Evolutionary conservation across 2,329 filamentous ascomycete genomes (phyloP), one percentile per base, ranked within the genome.

Genomic region (Botryotinia convoluta): DNA sequence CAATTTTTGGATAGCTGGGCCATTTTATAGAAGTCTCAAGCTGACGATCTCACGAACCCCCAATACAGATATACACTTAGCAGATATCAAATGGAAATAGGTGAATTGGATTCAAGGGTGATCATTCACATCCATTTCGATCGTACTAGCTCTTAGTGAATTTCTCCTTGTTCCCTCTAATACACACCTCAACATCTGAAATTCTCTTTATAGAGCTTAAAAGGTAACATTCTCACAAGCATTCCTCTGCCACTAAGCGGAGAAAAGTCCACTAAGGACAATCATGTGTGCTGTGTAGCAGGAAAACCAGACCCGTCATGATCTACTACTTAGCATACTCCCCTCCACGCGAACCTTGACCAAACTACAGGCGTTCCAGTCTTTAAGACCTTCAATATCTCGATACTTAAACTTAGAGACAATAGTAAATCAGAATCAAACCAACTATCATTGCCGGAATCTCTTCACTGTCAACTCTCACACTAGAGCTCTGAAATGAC

Each of bases 381-480:
- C 2, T 54, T n/a, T n/a, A 0, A 54, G 3, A 3, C 48, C 12
- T 54, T n/a, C 26, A 6, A 3, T 3, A n/a, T n/a, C 10, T 1
- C 1, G 10, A 54, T 2, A 14, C 3, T 54, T 12, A 57, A 57
- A 29, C 14, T 57, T 7, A 1, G 4, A 18, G 51, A 18, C 14
- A 16, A 8, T 5, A n/a, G n/a, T 2, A 16, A 16, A 29, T 14
- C 2, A 54, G 16, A 3, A 14, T 5, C 16, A 16, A 54, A 54
- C n/a, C n/a, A n/a, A n/a, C n/a, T 29, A 18, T 29, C n/a, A 29
- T 57, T 14, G 5, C 51, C 6, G 14, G 8, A 29, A 1, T 32
- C 14, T 18, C 51, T 57, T 57, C 51, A 18, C 6, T 32, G 1
- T 57, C 51, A 3, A 4, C 12, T 54, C 26, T n/a, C 48, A 48